Conservation (phyloP, 208 protist species). For the Leishmania lainsoni region DNA sequence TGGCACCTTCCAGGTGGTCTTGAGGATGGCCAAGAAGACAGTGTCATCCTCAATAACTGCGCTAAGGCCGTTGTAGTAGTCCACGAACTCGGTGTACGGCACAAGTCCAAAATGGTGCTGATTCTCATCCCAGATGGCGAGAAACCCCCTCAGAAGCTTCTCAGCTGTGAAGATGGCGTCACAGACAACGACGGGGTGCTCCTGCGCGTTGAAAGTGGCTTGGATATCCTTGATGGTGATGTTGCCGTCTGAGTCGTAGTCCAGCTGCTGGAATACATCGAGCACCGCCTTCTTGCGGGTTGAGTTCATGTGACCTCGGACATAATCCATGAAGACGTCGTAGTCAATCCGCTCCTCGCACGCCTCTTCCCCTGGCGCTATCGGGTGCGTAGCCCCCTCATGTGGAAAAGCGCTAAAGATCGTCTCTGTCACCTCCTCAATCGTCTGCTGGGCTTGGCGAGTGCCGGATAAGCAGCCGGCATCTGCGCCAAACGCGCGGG, state of each 20-base stretch:
- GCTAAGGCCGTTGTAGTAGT: constrained; percentile 94
- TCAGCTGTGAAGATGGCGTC: constrained; percentile 75
- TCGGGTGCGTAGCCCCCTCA: constrained; percentile 34
- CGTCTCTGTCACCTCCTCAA: constrained; percentile 39
- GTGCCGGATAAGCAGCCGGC: constrained; percentile 39
- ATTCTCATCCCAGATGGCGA: constrained; percentile 86
- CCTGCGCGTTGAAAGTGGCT: constrained; percentile 76
- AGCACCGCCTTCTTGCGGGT: constrained; percentile 79
- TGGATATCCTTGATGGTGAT: constrained; percentile 84
- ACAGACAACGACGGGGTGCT: constrained; percentile 81
- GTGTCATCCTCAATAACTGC: constrained; percentile 85
- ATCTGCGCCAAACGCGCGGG: constrained; percentile 52
- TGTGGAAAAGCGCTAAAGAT: constrained; percentile 81
- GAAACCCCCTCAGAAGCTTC: constrained; percentile 84
- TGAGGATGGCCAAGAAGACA: constrained; percentile 80
- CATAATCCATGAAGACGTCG: constrained; percentile 84
- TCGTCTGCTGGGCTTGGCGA: constrained; percentile 36
- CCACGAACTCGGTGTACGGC: constrained; percentile 86
- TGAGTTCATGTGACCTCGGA: constrained; percentile 86
- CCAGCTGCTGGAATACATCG: constrained; percentile 78
- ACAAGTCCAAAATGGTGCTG: constrained; percentile 78
- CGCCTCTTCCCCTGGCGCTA: constrained; percentile 11
- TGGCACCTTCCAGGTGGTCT: constrained; percentile 86
- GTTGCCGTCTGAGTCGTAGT: constrained; percentile 81
- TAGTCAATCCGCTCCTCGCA: constrained; percentile 64